Evolutionary conservation across 1,284 basidiomycete genomes (phyloP), one percentile per base, ranked within the genome.

Genomic region (Ceratobasidium sp.): DNA sequence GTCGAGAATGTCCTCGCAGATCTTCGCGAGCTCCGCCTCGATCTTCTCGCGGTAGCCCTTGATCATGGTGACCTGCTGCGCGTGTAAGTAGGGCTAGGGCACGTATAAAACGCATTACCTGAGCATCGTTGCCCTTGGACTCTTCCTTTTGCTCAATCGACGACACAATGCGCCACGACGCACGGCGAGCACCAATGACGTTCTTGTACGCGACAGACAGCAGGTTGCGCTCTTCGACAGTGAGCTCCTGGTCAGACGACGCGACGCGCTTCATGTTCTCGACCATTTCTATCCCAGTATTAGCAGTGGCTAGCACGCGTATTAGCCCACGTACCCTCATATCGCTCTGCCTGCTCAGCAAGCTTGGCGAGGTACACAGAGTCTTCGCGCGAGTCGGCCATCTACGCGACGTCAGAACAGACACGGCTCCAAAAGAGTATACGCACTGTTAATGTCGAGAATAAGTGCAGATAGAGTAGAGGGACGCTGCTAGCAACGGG

Each of bases 121-220:
- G 96, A 70, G 91, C 90, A 81, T 96, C 94, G 79, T 99, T 98
- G 79, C 96, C 96, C 86, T 98, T 98, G 73, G 93, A 94, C 86
- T 98, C 96, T 87, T 99, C 97, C 88, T 99, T 99, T 85, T 98
- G 96, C 85, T 99, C 96, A 78, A 99, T 98, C 73, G 96, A 98
- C 75, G 95, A 98, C 73, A 99, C 96, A 78, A 99, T 98, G 77
- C 97, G 87, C 96, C 96, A 99, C 58, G 95, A 98, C 55, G 96
- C 96, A 81, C 96, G 95, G 76, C 96, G 96, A 53, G 96, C 96
- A 82, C 96, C 96, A 77, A 98, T 98, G 74, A 99, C 96, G 83
- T 99, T 99, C 93, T 99, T 99, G 89, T 99, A 99, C 32, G 96
- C 96, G 74, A 99, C 96, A 31, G 96, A 98, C 71, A 99, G 89